Base-by-base conservation (phyloP, 495 filamentous ascomycete genomes). In the Polyplosphaeria fusca region DNA sequence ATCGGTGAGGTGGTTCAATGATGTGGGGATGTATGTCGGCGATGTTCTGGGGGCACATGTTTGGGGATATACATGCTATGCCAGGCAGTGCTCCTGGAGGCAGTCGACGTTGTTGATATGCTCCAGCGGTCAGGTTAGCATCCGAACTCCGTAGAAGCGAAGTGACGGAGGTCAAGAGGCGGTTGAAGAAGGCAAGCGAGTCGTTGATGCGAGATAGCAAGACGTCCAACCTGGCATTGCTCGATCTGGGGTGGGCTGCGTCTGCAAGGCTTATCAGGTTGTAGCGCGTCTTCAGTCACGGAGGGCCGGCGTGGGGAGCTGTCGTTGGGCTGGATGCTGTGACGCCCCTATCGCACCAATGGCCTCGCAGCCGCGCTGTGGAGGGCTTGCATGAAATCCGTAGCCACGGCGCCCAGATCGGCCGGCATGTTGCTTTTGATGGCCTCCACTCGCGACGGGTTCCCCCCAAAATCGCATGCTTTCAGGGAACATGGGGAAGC, bases 41-140 rank as follows among this genome's bases (percentile, higher is more conserved):
- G 18, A 24, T 42, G 41, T n/a, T 60, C 56, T 20, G 56, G 56
- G 35, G 56, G 56, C 5, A 47, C 56, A 60, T 60, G 56, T 47
- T 60, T 48, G 30, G 30, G 56, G 16, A 53, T 48, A 48, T 41
- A 38, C 56, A 60, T 60, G 19, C 25, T 44, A 50, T 43, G 26
- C n/a, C 14, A 22, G 42, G 30, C 7, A 35, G 9, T 9, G 7
- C 30, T 35, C 7, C 30, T 9, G 9, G n/a, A 35, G n/a, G 30
- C 9, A 7, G 7, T 35, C n/a, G n/a, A n/a, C n/a, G n/a, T n/a
- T n/a, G n/a, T n/a, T n/a, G n/a, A n/a, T n/a, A n/a, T n/a, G n/a
- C n/a, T n/a, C n/a, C n/a, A n/a, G n/a, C n/a, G n/a, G n/a, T n/a
- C n/a, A n/a, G n/a, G n/a, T n/a, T n/a, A n/a, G n/a, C n/a, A n/a